These are phyloP conservation scores for Eragrostis nindensis DNA, from an alignment of 176 grass and related monocot genomes.

Conservation along the genomic window DNA sequence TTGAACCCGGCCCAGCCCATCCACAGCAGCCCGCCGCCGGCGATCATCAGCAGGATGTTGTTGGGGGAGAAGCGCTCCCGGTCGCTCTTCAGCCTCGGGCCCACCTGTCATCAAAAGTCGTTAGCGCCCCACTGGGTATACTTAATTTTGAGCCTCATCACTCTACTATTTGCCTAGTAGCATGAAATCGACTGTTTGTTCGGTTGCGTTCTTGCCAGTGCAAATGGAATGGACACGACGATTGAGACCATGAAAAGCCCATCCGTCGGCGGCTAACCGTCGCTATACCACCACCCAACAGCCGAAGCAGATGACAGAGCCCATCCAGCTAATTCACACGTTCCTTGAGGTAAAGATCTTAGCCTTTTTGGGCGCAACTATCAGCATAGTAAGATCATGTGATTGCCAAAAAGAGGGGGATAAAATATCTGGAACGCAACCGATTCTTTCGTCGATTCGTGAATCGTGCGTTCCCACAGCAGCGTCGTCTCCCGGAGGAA, in stretches of 20 bases:
- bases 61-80: conserved; percentile 66
- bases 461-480: not conserved
- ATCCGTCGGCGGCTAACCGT: not conserved
- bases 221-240: not conserved
- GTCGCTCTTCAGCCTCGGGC: conserved; percentile 66
- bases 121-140: no score
- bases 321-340: conserved; percentile 35
- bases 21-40: conserved; percentile 76
- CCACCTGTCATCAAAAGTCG: conserved; percentile 48
- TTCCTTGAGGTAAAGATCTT: conserved; percentile 16
- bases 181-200: not conserved
- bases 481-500: not conserved
- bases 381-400: not conserved
- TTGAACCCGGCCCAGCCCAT: conserved; percentile 82
- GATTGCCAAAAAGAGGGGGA: not conserved
- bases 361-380: not conserved
- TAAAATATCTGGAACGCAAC: not conserved
- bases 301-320: not conserved
- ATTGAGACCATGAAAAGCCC: conserved; percentile 6
- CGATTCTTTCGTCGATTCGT: not conserved
- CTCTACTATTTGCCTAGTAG: not conserved
- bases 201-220: not conserved
- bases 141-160: not conserved
- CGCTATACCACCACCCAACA: not conserved
- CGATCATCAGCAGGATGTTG: conserved; percentile 75